A percentile compares a stretch with the other conserved stretches of the same genome.
phyloP scores from a whole-genome alignment of 2,329 filamentous ascomycete genomes.

The Colletotrichum aenigma region DNA sequence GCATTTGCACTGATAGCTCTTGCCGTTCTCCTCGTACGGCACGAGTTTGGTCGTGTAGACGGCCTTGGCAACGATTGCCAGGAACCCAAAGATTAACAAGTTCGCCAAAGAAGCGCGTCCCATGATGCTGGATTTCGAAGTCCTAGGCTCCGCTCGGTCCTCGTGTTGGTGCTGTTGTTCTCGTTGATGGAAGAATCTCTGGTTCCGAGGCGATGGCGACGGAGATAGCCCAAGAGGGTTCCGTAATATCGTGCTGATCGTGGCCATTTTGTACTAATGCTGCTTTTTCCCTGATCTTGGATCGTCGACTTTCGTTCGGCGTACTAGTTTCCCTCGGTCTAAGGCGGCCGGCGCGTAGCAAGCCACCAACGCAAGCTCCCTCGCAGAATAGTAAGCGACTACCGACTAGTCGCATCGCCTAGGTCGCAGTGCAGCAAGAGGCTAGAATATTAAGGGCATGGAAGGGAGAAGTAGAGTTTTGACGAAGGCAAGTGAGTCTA shows the following conservation, averaged over 20 bases:
- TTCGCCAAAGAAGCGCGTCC: not conserved
- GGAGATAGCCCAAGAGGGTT: not conserved
- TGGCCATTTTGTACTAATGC: conserved; percentile 4
- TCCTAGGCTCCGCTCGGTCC: not conserved
- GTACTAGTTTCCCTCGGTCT: not conserved
- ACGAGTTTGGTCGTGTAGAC: not conserved
- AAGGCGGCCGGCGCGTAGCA: not conserved
- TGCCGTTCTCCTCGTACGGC: conserved; percentile 4
- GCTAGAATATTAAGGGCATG: not conserved
- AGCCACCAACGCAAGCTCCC: not conserved
- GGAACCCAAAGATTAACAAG: not conserved
- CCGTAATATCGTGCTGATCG: not conserved
- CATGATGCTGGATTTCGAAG: not conserved
- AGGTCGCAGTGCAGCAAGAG: not conserved
- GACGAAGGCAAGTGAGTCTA: not conserved
- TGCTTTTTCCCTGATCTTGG: not conserved
- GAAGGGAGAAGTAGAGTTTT: not conserved
- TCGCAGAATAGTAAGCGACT: not conserved
- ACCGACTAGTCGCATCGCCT: conserved; percentile 3
- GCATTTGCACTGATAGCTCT: conserved; percentile 40
- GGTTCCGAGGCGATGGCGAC: not conserved
- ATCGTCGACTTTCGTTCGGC: not conserved
- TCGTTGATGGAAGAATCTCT: not conserved
- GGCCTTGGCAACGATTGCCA: not conserved
- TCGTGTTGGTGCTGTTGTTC: not conserved